Conservation (phyloP, 139 green algal genomes). For the Chlamydomonas eustigma region DNA sequence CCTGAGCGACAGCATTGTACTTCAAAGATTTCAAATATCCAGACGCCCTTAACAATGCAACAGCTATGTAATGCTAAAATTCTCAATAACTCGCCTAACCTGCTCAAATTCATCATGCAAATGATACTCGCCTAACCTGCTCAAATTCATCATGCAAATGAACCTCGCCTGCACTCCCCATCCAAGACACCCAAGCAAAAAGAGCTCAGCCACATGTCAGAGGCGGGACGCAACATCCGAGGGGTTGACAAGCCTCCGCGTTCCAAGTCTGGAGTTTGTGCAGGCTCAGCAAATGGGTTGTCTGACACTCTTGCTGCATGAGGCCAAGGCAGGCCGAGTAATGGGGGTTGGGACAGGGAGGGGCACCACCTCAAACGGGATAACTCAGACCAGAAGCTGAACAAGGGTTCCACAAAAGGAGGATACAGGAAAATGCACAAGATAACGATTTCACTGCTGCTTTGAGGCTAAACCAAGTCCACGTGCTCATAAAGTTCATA, state of each 20-base stretch:
- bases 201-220: conserved; percentile 62
- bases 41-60: background rate
- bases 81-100: background rate
- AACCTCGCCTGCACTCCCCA: conserved; percentile 45
- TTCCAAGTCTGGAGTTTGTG: background rate
- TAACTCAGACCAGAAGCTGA: conserved; percentile 59
- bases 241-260: conserved; percentile 38
- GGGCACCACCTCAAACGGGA: conserved; percentile 55
- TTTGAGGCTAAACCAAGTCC: too few species aligned
- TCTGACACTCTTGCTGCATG: too few species aligned
- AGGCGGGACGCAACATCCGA: conserved; percentile 31
- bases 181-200: conserved; percentile 43
- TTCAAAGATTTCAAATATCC: background rate
- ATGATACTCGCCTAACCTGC: background rate
- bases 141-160: background rate
- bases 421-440: too few species aligned
- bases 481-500: too few species aligned
- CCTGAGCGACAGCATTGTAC: background rate
- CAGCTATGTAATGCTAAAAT: background rate
- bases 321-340: conserved; percentile 54
- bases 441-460: too few species aligned
- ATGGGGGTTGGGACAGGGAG: conserved; percentile 36
- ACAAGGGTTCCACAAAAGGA: too few species aligned
- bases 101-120: background rate
- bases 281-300: background rate